Percentiles rank a stretch among this genome's conserved stretches.
Evolutionary conservation across 2,329 filamentous ascomycete genomes (phyloP).

Genomic region (Raffaelea arxii): DNA sequence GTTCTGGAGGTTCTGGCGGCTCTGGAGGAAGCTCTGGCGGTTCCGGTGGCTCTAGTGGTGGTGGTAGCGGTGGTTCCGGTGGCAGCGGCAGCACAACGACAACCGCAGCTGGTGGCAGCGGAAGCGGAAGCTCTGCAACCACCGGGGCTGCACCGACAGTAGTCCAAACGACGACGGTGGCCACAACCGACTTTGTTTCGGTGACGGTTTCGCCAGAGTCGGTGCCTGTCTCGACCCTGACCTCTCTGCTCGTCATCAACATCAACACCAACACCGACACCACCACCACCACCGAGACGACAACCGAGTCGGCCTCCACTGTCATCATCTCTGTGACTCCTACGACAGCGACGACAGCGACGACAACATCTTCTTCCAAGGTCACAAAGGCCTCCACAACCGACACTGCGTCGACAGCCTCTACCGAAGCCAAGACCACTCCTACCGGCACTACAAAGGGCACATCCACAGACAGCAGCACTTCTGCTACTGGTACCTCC

Average conservation of each 20-base stretch:
- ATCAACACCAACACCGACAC: conserved; percentile 18
- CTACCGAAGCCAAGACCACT: background rate
- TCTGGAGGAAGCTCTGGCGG: conserved; percentile 8
- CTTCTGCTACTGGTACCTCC: background rate
- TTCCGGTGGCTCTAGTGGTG: background rate
- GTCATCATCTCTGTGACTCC: conserved; percentile 17
- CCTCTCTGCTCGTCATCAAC: conserved; percentile 14
- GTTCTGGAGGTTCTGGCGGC: too few relatives aligned
- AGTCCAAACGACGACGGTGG: background rate
- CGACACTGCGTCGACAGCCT: background rate
- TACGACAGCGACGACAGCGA: conserved; percentile 7
- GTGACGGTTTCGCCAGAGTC: too few relatives aligned
- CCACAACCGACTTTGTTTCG: too few relatives aligned
- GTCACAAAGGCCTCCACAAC: background rate
- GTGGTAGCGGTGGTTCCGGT: background rate
- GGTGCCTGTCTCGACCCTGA: conserved; percentile 9
- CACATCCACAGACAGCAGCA: background rate
- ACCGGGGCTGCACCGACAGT: background rate
- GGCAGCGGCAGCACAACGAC: too few relatives aligned
- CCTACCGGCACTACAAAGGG: background rate
- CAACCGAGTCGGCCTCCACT: too few relatives aligned
- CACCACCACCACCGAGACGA: conserved; percentile 7
- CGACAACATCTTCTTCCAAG: background rate
- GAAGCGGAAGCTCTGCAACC: background rate
- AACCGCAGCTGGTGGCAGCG: background rate